Conservation (phyloP, 805 yeast genomes). For the Lipomyces chichibuensis region DNA sequence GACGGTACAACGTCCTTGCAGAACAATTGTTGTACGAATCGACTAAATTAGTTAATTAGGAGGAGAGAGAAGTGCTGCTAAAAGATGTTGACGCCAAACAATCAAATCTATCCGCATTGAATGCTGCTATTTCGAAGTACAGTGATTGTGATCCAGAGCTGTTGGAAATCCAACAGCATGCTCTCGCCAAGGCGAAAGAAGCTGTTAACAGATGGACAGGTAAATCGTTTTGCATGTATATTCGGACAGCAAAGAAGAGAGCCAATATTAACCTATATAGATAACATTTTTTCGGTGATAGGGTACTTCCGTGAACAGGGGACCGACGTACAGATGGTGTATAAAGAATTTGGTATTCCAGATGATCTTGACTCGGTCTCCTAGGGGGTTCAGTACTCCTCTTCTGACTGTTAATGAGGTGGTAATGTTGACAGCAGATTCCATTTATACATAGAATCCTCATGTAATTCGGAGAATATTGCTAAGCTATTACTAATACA, state of each 20-base stretch:
- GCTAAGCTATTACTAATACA: too few species aligned
- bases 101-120: constrained; percentile 6
- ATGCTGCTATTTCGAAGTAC: constrained; percentile 14
- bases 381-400: not conserved
- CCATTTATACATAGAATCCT: not conserved
- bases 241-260: constrained; percentile 19
- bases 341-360: constrained; percentile 51
- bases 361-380: constrained; percentile 44
- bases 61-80: constrained; percentile 15
- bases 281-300: constrained; percentile 51
- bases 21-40: not conserved
- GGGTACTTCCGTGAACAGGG: constrained; percentile 46
- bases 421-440: not conserved
- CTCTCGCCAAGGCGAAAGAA: constrained; percentile 19
- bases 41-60: constrained; percentile 5
- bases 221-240: constrained; percentile 11
- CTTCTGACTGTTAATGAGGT: not conserved
- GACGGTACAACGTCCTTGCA: constrained; percentile 6
- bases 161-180: constrained; percentile 15
- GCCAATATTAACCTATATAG: constrained; percentile 37
- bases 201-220: constrained; percentile 40
- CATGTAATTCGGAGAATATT: not conserved
- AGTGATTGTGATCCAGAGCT: constrained; percentile 30
- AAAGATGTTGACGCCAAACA: constrained; percentile 16
- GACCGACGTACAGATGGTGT: constrained; percentile 42